phyloP scores from a whole-genome alignment of 257 asterid genomes.

The Haberlea rhodopensis region DNA sequence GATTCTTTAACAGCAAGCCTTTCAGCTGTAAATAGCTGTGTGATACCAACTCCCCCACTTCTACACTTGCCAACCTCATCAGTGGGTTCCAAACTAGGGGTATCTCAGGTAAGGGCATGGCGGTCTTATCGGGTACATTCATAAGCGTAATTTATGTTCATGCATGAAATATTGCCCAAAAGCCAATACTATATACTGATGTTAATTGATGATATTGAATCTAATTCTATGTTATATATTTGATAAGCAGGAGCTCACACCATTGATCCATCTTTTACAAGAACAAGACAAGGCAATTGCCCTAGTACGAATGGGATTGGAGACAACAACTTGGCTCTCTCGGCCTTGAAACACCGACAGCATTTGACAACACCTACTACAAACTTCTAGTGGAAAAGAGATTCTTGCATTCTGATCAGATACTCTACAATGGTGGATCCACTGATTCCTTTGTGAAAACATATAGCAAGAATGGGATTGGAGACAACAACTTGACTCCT shows the following conservation, averaged over 20 bases:
- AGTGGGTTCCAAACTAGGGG: constrained; percentile 33
- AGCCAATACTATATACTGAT: too few relatives aligned
- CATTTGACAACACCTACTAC: constrained; percentile 39
- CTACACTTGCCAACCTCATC: constrained; percentile 37
- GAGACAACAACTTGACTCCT: too few relatives aligned
- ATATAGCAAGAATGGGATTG: constrained; percentile 41
- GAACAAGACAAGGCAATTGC: constrained; percentile 30
- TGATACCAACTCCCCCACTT: constrained; percentile 43
- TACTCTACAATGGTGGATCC: constrained; percentile 32
- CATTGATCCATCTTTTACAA: constrained; percentile 38
- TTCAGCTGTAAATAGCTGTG: constrained; percentile 38
- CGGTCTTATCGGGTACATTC: constrained; percentile 56
- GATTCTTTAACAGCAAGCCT: constrained; percentile 50
- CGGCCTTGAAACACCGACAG: constrained; percentile 27
- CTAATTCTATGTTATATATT: too few relatives aligned
- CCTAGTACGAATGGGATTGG: constrained; percentile 33
- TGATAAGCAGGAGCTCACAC: constrained; percentile 48
- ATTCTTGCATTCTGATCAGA: constrained; percentile 45
- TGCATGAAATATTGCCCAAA: too few relatives aligned
- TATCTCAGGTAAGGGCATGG: constrained; percentile 49
- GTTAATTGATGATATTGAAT: too few relatives aligned
- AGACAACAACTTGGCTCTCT: constrained; percentile 44
- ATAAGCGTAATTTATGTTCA: too few relatives aligned
- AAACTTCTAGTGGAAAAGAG: constrained; percentile 28
- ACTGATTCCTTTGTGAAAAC: constrained; percentile 29